Base-by-base conservation (phyloP, 305 asterid genomes). In the Coffea humblotiana region DNA sequence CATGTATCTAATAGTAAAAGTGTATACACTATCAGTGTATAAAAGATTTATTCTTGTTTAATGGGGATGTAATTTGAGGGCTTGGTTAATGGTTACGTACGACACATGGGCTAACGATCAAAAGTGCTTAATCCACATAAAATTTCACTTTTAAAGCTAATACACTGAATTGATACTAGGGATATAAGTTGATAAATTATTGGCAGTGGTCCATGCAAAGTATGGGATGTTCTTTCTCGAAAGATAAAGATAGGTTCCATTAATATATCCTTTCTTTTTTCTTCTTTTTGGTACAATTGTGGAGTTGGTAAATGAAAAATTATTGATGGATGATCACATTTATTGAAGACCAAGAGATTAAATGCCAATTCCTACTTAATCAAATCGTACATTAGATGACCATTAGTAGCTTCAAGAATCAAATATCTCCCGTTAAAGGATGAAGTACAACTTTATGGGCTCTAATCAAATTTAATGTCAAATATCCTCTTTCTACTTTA, bases 291-390 rank as follows among this genome's bases (percentile, higher is more conserved):
- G 25, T 37, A 13, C 25, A 61, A 49, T 77, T 66, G 65, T 47
- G 67, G 80, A 77, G 65, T 48, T 77, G 80, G 35, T 67, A 23
- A 45, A 45, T 15, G 61, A 8, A 25, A 47, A 52, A 54, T 49
- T 72, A 73, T 27, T 73, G 18, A 51, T 49, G 6, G 29, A 73
- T 15, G 16, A 6, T 25, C n/a, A 49, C 5, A 14, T 72, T 40
- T 19, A 2, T 15, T 8, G 45, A 71, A 25, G 43, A 37, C 29
- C 21, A 35, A 21, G 9, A 14, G 56, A 15, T 71, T 23, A 9
- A 23, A 8, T 61, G 66, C 6, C 32, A 23, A 23, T 8, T 61
- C 29, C 29, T 23, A 61, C 5, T 61, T 23, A n/a, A 1, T 9
- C 4, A 61, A 61, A 61, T 61, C 23, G n/a, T 21, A 61, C 14